Base-by-base conservation (phyloP, 495 filamentous ascomycete genomes). In the Aspergillus wentii region DNA sequence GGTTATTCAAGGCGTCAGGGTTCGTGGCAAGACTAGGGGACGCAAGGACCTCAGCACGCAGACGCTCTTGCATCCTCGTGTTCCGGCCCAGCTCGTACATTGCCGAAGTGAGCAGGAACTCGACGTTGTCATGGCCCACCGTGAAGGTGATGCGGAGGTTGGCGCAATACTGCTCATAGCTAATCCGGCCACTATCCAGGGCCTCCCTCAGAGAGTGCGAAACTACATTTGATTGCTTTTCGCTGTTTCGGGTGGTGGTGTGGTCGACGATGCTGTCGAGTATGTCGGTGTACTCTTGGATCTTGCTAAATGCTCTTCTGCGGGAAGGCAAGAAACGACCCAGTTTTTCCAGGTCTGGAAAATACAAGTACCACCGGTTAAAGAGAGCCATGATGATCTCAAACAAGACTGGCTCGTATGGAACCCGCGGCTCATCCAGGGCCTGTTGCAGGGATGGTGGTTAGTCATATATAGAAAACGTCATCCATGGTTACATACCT, bases 281-380 rank as follows among this genome's bases (percentile, higher is more conserved):
- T 1, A 54, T 29, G 32, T 52, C 46, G 9, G 57, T 54, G 21
- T 62, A 62, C 34, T 57, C 53, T 20, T 48, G 38, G 31, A 66
- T 61, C 4, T 57, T 51, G 4, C 17, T 16, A 16, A 58, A 54
- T 9, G 51, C 61, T 0, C 31, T 20, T 29, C 44, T 41, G 13
- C 62, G 56, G 4, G 47, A 54, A 9, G 18, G 42, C 16, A 65
- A 49, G n/a, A 57, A 16, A 16, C 25, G 35, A 4, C 51, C 51
- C 34, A 54, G 56, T 18, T 46, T 41, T 14, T 68, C 62, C 1
- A 64, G 52, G 14, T 59, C 47, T 2, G 64, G 64, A 37, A 66
- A 66, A 40, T 57, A 64, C 35, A 68, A 54, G 47, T 48, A 66
- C 5, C 64, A 37, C 1, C 62, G 64, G 26, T 61, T 62, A 52